Conservation (phyloP, 2,329 filamentous ascomycete species). For the Apiospora rasikravindrae region DNA sequence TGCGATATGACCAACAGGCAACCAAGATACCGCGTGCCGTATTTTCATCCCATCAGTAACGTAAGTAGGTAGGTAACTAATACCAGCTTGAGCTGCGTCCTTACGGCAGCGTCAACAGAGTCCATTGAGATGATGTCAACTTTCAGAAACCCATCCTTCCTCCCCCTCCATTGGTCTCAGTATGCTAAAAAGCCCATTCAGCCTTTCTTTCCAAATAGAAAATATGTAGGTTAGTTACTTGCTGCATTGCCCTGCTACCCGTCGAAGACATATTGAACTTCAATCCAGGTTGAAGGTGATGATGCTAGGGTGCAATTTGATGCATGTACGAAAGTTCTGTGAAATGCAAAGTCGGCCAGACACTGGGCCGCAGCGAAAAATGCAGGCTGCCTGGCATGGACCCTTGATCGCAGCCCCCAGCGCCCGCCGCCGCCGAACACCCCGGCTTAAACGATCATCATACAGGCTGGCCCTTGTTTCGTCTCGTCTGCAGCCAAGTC, state of each 20-base stretch:
- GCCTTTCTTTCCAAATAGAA: neutral
- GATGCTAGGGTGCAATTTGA: neutral
- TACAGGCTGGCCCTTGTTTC: slow-evolving; percentile 8
- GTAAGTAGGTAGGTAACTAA: neutral
- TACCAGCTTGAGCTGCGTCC: neutral
- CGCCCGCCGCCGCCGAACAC: slow-evolving; percentile 2
- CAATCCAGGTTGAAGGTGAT: neutral
- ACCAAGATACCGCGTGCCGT: neutral
- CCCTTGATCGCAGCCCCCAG: slow-evolving; percentile 10
- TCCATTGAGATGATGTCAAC: neutral
- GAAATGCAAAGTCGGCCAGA: neutral
- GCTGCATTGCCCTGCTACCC: neutral
- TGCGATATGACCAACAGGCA: neutral
- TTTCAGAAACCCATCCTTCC: neutral
- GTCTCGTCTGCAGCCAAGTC: neutral
- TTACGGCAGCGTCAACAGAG: neutral
- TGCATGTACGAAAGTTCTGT: neutral
- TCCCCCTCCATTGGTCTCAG: neutral
- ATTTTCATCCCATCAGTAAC: neutral
- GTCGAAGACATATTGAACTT: neutral
- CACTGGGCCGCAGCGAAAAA: neutral
- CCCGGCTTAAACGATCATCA: slow-evolving; percentile 8
- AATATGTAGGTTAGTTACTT: neutral
- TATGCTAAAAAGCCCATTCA: neutral
- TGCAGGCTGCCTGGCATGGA: neutral